phyloP scores from a whole-genome alignment of 2,329 filamentous ascomycete species.

The Leptosphaerulina australis region DNA sequence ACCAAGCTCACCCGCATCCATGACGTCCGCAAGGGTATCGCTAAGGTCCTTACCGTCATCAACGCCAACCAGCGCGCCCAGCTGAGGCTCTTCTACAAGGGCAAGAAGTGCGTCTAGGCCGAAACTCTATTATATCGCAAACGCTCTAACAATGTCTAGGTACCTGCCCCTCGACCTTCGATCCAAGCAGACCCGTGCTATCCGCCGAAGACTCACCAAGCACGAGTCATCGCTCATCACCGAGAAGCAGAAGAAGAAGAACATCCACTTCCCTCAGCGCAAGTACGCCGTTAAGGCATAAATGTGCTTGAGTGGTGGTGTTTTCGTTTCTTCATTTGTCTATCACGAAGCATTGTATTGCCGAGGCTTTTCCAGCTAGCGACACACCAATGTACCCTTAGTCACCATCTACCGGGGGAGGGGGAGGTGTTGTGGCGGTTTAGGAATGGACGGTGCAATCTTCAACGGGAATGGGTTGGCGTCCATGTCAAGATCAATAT shows the following conservation, averaged over 20 bases:
- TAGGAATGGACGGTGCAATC: conserved; percentile 44
- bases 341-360: conserved; percentile 52
- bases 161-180: conserved; percentile 98
- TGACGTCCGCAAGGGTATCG: conserved; percentile 99
- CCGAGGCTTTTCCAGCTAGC: conserved; percentile 48
- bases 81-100: conserved; percentile 96
- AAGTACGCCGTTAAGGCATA: conserved; percentile 98
- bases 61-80: conserved; percentile 99
- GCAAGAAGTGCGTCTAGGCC: conserved; percentile 74
- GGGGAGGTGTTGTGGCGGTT: conserved; percentile 41
- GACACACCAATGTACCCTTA: conserved; percentile 50
- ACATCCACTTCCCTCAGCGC: conserved; percentile 95
- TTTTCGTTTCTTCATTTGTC: conserved; percentile 47
- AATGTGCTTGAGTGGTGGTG: conserved; percentile 35
- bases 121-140: conserved; percentile 1
- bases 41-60: conserved; percentile 98
- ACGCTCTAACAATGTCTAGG: conserved; percentile 37
- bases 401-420: conserved; percentile 42
- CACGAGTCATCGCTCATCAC: conserved; percentile 84
- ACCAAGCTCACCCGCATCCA: conserved; percentile 83
- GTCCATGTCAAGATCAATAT: conserved; percentile 51
- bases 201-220: conserved; percentile 91
- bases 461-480: conserved; percentile 49
- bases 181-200: conserved; percentile 96
- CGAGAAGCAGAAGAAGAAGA: conserved; percentile 96